These are phyloP conservation scores for Boletus sensibilis DNA, from an alignment of 768 basidiomycete species.

Conservation along the genomic window DNA sequence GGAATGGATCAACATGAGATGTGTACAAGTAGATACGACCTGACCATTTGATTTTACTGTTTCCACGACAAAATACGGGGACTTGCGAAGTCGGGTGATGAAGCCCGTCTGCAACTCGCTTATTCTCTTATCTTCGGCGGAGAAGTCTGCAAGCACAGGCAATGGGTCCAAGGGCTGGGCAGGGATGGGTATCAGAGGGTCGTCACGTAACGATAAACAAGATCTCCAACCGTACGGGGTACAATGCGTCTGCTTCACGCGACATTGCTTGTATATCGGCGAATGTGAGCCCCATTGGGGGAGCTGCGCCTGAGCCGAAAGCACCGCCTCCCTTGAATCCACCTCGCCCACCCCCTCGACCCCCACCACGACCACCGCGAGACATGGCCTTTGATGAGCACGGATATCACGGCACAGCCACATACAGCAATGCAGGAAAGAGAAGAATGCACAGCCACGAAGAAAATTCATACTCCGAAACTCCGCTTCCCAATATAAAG, in stretches of 20 bases:
- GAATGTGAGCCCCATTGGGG: slow-evolving; percentile 80
- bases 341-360: slow-evolving; percentile 58
- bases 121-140: slow-evolving; percentile 62
- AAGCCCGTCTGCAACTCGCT: slow-evolving; percentile 68
- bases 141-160: slow-evolving; percentile 67
- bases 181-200: slow-evolving; percentile 18
- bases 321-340: slow-evolving; percentile 50
- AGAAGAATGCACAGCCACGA: background rate
- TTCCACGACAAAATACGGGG: slow-evolving; percentile 76
- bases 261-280: slow-evolving; percentile 77
- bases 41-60: slow-evolving; percentile 60
- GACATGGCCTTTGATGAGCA: slow-evolving; percentile 41
- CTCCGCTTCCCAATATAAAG: slow-evolving; percentile 27
- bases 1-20: background rate
- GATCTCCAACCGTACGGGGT: slow-evolving; percentile 62
- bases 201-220: slow-evolving; percentile 16
- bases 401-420: slow-evolving; percentile 13
- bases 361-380: slow-evolving; percentile 47
- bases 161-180: slow-evolving; percentile 59
- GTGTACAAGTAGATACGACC: slow-evolving; percentile 1
- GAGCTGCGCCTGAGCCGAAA: slow-evolving; percentile 40
- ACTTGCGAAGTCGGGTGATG: slow-evolving; percentile 60
- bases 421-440: background rate
- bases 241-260: slow-evolving; percentile 72
- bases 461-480: slow-evolving; percentile 23